Evolutionary conservation across 2,329 filamentous ascomycete species (phyloP).

Genomic region (Arthrobotrys megalospora): DNA sequence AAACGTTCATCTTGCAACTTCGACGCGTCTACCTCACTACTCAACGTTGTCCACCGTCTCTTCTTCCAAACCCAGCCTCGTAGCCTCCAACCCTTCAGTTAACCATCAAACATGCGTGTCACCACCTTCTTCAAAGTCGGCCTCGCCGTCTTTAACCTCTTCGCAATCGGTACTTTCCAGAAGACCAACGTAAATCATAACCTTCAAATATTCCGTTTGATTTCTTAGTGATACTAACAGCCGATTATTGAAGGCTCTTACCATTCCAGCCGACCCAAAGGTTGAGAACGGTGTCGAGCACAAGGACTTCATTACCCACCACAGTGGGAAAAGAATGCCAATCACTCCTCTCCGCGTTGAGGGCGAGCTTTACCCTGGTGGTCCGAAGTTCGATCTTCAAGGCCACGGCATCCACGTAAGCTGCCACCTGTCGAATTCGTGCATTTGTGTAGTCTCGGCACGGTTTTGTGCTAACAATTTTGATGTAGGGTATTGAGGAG

Average conservation of each 20-base stretch:
- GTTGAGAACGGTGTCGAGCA: neutral
- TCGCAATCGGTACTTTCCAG: neutral
- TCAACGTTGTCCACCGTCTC: neutral
- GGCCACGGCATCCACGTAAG: slow-evolving; percentile 38
- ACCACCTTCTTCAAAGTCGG: slow-evolving; percentile 5
- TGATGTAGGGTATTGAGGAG: neutral
- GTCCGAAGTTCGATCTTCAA: slow-evolving; percentile 3
- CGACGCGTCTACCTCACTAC: neutral
- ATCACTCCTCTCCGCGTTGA: slow-evolving; percentile 25
- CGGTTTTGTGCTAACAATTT: neutral
- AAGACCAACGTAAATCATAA: slow-evolving; percentile 14
- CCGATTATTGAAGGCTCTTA: neutral
- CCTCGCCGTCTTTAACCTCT: neutral
- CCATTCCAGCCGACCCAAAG: neutral
- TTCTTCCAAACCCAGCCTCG: neutral
- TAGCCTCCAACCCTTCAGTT: too few relatives aligned
- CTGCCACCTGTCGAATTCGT: neutral
- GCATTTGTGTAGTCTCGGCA: too few relatives aligned
- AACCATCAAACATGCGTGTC: neutral
- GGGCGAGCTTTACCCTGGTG: slow-evolving; percentile 46
- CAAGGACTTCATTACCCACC: neutral
- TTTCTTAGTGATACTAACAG: neutral
- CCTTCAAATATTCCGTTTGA: neutral
- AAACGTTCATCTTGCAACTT: neutral
- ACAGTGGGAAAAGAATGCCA: neutral